phyloP scores from a whole-genome alignment of 495 filamentous ascomycete genomes.

The Talaromyces wortmannii region DNA sequence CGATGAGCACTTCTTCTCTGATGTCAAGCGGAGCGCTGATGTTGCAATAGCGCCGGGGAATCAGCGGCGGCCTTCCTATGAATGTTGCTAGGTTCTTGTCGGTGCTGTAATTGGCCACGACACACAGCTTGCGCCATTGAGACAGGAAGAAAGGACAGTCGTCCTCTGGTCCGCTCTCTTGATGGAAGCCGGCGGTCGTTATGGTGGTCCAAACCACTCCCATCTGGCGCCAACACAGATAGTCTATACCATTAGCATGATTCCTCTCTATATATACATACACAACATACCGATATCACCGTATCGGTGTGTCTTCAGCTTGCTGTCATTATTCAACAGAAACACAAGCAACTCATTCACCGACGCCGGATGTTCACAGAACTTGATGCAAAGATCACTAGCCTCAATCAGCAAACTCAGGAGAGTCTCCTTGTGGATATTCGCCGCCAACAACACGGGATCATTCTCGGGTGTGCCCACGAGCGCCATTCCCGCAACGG shows the following conservation, averaged over 20 bases:
- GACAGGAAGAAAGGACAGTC: constrained; percentile 44
- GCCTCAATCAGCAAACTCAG: constrained; percentile 30
- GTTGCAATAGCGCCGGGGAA: constrained; percentile 46
- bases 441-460: constrained; percentile 16
- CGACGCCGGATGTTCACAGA: constrained; percentile 38
- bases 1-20: constrained; percentile 39
- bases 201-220: constrained; percentile 43
- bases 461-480: constrained; percentile 24
- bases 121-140: constrained; percentile 42
- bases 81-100: constrained; percentile 48
- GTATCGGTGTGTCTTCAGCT: constrained; percentile 35
- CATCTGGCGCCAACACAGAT: constrained; percentile 44
- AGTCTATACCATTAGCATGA: no score
- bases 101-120: constrained; percentile 39
- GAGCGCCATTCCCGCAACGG: constrained; percentile 35
- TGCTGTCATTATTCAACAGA: constrained; percentile 32
- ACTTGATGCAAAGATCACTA: constrained; percentile 32
- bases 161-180: constrained; percentile 32
- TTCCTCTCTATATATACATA: no score
- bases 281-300: constrained; percentile 46
- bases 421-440: constrained; percentile 18
- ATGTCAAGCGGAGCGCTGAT: constrained; percentile 51
- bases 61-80: constrained; percentile 47
- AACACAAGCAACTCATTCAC: constrained; percentile 42
- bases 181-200: constrained; percentile 52